phyloP scores from a whole-genome alignment of 257 asterid genomes.

The Solanum verrucosum region DNA sequence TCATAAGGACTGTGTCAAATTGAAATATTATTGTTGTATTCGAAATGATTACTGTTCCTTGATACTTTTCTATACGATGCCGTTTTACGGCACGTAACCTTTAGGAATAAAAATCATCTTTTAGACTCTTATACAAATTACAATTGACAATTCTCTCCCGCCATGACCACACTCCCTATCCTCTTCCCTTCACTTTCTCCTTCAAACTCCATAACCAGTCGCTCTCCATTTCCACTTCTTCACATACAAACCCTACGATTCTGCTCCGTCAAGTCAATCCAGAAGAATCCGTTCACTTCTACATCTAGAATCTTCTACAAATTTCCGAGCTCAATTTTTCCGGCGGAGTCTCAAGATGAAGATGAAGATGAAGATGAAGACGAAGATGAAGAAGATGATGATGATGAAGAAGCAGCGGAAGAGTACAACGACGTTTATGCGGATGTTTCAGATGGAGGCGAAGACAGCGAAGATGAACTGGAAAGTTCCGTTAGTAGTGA shows the following conservation, averaged over 20 bases:
- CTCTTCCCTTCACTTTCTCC: conserved; percentile 10
- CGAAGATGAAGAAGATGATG: conserved; percentile 3
- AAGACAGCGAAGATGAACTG: conserved; percentile 22
- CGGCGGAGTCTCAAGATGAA: conserved; percentile 39
- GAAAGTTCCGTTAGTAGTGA: conserved; percentile 29
- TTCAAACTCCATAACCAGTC: background rate
- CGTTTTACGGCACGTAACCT: background rate
- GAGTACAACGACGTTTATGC: conserved; percentile 49
- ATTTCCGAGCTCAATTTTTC: conserved; percentile 30
- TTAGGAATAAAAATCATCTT: background rate
- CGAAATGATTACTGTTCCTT: background rate
- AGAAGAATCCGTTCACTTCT: background rate
- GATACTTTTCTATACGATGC: background rate
- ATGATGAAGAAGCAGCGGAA: conserved; percentile 51
- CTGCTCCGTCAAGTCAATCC: conserved; percentile 10
- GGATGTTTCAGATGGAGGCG: conserved; percentile 30
- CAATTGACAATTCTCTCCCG: conserved; percentile 36
- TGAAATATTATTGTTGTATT: background rate
- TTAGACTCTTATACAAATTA: background rate
- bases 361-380: conserved; percentile 44
- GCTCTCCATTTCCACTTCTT: conserved; percentile 22
- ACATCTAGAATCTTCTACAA: conserved; percentile 17
- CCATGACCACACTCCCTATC: conserved; percentile 44
- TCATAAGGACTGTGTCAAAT: background rate
- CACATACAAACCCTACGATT: conserved; percentile 22